These are phyloP conservation scores for Butyriboletus loyo DNA, from an alignment of 768 basidiomycete genomes.

Conservation along the genomic window DNA sequence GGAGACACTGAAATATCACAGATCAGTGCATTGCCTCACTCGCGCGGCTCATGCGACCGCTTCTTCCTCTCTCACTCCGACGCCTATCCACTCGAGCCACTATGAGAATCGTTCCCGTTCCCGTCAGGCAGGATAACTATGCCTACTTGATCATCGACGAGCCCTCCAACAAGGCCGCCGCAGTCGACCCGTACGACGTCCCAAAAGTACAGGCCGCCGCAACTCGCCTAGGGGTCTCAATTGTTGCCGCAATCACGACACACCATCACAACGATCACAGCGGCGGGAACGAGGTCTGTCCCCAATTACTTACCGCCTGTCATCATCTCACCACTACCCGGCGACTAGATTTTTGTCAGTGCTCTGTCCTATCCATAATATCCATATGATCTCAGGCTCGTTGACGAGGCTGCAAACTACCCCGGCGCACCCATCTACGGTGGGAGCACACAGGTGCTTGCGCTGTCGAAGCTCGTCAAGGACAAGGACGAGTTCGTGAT, in stretches of 20 bases:
- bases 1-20: slow-evolving; percentile 3
- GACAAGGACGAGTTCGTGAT: slow-evolving; percentile 79
- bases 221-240: slow-evolving; percentile 53
- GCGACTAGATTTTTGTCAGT: slow-evolving; percentile 31
- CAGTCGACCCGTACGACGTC: slow-evolving; percentile 79
- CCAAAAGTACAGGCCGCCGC: slow-evolving; percentile 65
- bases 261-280: slow-evolving; percentile 92
- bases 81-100: not conserved
- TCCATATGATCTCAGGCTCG: not conserved
- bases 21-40: slow-evolving; percentile 22
- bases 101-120: slow-evolving; percentile 80
- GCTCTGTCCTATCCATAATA: not conserved
- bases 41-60: slow-evolving; percentile 11
- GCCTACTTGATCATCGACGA: slow-evolving; percentile 81
- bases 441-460: slow-evolving; percentile 68
- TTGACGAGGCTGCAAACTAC: slow-evolving; percentile 42
- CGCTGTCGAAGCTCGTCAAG: slow-evolving; percentile 69
- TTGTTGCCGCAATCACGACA: slow-evolving; percentile 80
- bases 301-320: not conserved
- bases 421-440: slow-evolving; percentile 64
- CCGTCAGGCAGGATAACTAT: slow-evolving; percentile 80
- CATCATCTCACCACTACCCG: slow-evolving; percentile 11
- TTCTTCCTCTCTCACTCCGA: slow-evolving; percentile 1
- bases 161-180: slow-evolving; percentile 62
- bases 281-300: slow-evolving; percentile 75